These are phyloP conservation scores for Pseudophaeomoniella oleicola DNA, from an alignment of 2,329 filamentous ascomycete genomes.

Conservation along the genomic window DNA sequence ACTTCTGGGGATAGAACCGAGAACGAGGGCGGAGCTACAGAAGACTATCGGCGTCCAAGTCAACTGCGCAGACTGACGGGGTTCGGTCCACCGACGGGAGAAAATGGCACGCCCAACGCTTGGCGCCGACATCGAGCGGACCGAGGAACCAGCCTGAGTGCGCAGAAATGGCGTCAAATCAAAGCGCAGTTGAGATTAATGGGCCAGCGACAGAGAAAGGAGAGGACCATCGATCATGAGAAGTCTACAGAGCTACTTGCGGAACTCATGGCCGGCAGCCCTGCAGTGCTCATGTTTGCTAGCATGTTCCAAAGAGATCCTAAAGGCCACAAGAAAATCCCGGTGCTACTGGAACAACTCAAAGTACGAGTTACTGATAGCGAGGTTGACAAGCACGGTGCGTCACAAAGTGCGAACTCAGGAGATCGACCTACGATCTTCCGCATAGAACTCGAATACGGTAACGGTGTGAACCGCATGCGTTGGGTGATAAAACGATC, in stretches of 20 bases:
- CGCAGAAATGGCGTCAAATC: constrained; percentile 81
- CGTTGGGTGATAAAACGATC: constrained; percentile 85
- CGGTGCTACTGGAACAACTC: constrained; percentile 85
- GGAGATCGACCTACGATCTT: constrained; percentile 68
- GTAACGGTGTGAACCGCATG: constrained; percentile 90
- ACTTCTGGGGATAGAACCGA: constrained; percentile 29
- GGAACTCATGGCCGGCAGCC: constrained; percentile 80
- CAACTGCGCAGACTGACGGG: constrained; percentile 53
- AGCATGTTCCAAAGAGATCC: constrained; percentile 98
- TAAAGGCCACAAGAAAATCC: constrained; percentile 86
- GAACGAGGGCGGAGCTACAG: constrained; percentile 28
- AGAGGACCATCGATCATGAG: constrained; percentile 73
- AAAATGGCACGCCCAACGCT: constrained; percentile 48
- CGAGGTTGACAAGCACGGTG: constrained; percentile 39
- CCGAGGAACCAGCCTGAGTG: constrained; percentile 54
- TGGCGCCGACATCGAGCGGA: constrained; percentile 41
- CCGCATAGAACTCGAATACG: constrained; percentile 87
- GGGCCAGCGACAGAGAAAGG: constrained; percentile 64
- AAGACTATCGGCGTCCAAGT: constrained; percentile 41
- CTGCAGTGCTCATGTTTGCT: constrained; percentile 83
- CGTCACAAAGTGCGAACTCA: constrained; percentile 11
- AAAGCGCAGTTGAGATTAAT: constrained; percentile 76
- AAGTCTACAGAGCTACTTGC: constrained; percentile 96
- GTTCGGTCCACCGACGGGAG: constrained; percentile 46
- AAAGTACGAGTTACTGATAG: constrained; percentile 80